Conservation (phyloP, 192 early-diverging fungal genomes). For the Dimargaris verticillata region DNA sequence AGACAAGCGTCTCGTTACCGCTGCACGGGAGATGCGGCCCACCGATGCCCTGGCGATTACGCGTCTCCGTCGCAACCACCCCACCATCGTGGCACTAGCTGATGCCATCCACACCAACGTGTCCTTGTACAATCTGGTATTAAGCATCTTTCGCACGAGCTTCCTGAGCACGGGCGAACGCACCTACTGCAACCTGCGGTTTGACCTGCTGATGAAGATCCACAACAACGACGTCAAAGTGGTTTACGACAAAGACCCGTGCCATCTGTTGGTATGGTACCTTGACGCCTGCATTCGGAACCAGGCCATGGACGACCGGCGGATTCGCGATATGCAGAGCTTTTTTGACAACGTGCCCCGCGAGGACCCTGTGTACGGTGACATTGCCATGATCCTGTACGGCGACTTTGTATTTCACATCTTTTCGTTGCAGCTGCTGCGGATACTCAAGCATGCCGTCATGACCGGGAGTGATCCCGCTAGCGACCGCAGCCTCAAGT, state of each 20-base stretch:
- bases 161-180: constrained; percentile 19
- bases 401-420: constrained; percentile 34
- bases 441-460: constrained; percentile 12
- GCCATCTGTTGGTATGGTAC: constrained; percentile 36
- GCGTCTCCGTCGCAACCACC: constrained; percentile 18
- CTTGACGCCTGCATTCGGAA: constrained; percentile 36
- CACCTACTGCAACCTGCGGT: constrained; percentile 28
- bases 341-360: constrained; percentile 33
- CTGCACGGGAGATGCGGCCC: constrained; percentile 16
- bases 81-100: constrained; percentile 18
- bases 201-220: constrained; percentile 37
- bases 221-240: constrained; percentile 32
- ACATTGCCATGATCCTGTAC: constrained; percentile 39
- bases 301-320: constrained; percentile 33
- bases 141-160: constrained; percentile 17
- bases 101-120: constrained; percentile 18
- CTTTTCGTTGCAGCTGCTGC: constrained; percentile 28
- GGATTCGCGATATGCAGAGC: constrained; percentile 33
- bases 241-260: constrained; percentile 31
- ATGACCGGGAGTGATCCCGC: background rate
- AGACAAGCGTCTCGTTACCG: constrained; percentile 12
- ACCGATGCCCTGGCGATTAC: constrained; percentile 15
- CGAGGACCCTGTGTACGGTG: constrained; percentile 33
- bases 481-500: constrained; percentile 14
- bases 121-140: constrained; percentile 19